These are phyloP conservation scores for Bipolaris gigantea DNA, from an alignment of 2,329 filamentous ascomycete genomes.

Conservation along the genomic window DNA sequence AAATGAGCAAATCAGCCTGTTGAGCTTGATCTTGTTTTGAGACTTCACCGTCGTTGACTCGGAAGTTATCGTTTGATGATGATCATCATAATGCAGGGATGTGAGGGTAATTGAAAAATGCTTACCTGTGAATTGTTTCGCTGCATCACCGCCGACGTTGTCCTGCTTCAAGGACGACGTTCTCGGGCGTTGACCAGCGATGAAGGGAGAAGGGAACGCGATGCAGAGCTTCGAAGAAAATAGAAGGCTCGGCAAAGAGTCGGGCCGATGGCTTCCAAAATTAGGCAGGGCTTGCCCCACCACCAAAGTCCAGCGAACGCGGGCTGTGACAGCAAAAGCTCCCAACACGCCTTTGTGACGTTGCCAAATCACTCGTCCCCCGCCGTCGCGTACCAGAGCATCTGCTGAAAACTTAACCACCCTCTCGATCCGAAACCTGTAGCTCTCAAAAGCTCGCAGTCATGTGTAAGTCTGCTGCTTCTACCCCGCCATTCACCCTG, in stretches of 20 bases:
- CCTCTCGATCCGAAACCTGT: not conserved
- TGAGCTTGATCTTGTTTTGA: conserved; percentile 55
- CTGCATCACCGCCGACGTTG: not conserved
- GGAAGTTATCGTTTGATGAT: conserved; percentile 37
- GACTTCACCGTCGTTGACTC: conserved; percentile 43
- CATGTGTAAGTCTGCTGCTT: conserved; percentile 15
- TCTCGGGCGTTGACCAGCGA: not conserved
- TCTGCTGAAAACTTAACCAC: not conserved
- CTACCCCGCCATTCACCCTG: conserved; percentile 11
- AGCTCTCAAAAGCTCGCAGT: conserved; percentile 5
- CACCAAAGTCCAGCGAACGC: conserved; percentile 25
- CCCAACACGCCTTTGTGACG: conserved; percentile 21
- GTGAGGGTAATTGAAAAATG: not conserved
- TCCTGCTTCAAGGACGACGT: conserved; percentile 4
- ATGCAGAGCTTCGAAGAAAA: conserved; percentile 15
- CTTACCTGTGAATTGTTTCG: conserved; percentile 21
- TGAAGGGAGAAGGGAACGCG: conserved; percentile 4
- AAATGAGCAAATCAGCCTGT: conserved; percentile 52
- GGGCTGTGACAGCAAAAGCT: conserved; percentile 27
- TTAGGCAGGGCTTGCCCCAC: conserved; percentile 29
- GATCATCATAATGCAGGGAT: conserved; percentile 37
- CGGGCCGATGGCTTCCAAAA: conserved; percentile 18
- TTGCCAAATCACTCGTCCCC: conserved; percentile 8
- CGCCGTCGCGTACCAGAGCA: conserved; percentile 13
- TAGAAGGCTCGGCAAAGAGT: conserved; percentile 17